Evolutionary conservation across 2,329 filamentous ascomycete genomes (phyloP), one percentile per base, ranked within the genome.

Genomic region (Alternaria solani): DNA sequence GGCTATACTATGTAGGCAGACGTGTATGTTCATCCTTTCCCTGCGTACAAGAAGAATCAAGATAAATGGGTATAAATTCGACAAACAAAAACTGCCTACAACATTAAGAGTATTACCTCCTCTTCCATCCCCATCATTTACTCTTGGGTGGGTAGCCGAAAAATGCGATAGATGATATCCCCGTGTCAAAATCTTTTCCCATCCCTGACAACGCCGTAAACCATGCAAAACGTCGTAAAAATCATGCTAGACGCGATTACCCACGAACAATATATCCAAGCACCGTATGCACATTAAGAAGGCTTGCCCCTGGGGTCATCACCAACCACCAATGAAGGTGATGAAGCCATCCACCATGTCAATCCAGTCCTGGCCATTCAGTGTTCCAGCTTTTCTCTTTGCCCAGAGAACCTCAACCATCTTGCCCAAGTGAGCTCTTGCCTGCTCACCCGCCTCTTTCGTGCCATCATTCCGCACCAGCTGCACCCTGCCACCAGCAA

Each of bases 311-410:
- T 30, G 30, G 7, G 20, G 23, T 34, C 26, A 20, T 55, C 44
- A 73, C 69, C 67, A 74, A 36, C 73, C 72, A 9, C 75, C 76
- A n/a, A 72, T 73, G 42, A 73, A 75, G 8, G 46, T 59, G 36
- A 79, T 59, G 56, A 79, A 78, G n/a, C 42, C 53, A 54, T 79
- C 75, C 44, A 79, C 76, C 46, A 74, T 68, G 39, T 63, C 59
- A 28, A 78, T 72, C 73, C 76, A 75, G 51, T 78, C 76, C 49
- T 75, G 69, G 2, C 71, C 74, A 43, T 74, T 75, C 26, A 78
- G 58, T 26, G 61, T 66, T 1, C 76, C 75, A 28, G 48, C 53
- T 23, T 65, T 57, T 51, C 75, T 68, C 70, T 72, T 77, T 62
- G 75, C 71, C 77, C 77, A 79, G 18, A 78, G 54, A 2, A 39